Conservation (phyloP, 2,329 filamentous ascomycete species). For the Didymella sp. region DNA sequence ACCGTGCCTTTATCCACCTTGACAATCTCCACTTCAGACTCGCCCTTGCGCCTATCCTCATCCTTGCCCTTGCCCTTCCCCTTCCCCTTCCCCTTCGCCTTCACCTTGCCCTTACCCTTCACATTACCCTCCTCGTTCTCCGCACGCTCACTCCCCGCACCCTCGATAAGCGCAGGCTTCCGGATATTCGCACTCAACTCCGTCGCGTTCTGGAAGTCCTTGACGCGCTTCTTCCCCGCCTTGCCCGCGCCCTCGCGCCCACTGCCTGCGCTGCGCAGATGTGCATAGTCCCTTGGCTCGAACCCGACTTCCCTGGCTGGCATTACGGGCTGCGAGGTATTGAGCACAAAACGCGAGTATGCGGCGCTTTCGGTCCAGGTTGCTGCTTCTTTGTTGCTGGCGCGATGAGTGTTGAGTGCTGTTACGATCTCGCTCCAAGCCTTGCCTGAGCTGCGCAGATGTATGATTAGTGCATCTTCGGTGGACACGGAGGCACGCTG, state of each 20-base stretch:
- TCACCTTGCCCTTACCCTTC: not conserved
- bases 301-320: slow-evolving; percentile 38
- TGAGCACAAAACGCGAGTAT: slow-evolving; percentile 50
- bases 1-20: slow-evolving; percentile 1
- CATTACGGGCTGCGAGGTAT: slow-evolving; percentile 32
- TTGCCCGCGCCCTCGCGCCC: slow-evolving; percentile 15
- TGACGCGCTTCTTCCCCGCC: slow-evolving; percentile 34
- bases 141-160: not conserved
- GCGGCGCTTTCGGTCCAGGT: slow-evolving; percentile 40
- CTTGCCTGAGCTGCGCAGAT: slow-evolving; percentile 37
- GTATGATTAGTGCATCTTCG: slow-evolving; percentile 45
- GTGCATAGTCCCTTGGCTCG: slow-evolving; percentile 43
- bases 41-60: not conserved
- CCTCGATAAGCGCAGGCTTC: not conserved
- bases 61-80: not conserved
- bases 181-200: slow-evolving; percentile 37
- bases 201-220: slow-evolving; percentile 28
- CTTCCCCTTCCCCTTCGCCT: slow-evolving; percentile 4
- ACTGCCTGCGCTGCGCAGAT: slow-evolving; percentile 34
- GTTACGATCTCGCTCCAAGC: slow-evolving; percentile 40
- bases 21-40: slow-evolving; percentile 5
- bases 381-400: slow-evolving; percentile 20
- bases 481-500: slow-evolving; percentile 29
- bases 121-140: not conserved
- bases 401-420: slow-evolving; percentile 36